Percentiles rank a stretch among this genome's conserved stretches.
Evolutionary conservation across 1,284 basidiomycete genomes (phyloP).

Genomic region (Tranzscheliella williamsii): DNA sequence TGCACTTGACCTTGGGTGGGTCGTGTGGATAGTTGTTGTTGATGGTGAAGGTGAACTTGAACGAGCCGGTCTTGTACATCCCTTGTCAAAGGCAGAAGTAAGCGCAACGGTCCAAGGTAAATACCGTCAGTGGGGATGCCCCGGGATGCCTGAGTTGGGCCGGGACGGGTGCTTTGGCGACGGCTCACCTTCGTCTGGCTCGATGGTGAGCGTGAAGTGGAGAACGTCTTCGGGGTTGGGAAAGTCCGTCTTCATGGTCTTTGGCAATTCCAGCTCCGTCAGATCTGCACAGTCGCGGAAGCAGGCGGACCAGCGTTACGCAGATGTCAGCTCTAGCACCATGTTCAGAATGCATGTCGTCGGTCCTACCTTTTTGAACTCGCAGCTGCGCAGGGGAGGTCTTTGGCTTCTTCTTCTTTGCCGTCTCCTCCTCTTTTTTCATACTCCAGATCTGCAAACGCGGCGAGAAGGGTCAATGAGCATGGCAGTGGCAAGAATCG

Average conservation of each 20-base stretch:
- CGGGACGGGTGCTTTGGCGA: too few species aligned
- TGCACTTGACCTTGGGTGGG: conserved; percentile 97
- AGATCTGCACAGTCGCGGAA: conserved; percentile 69
- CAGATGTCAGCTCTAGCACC: background rate
- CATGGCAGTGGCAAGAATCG: too few species aligned
- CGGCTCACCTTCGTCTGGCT: conserved; percentile 87
- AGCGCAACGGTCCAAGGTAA: too few species aligned
- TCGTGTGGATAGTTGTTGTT: conserved; percentile 99
- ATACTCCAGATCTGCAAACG: conserved; percentile 53
- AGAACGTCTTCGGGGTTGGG: conserved; percentile 88
- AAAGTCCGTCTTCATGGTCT: conserved; percentile 93
- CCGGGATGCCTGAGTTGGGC: too few species aligned
- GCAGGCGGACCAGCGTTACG: too few species aligned
- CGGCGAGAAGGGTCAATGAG: too few species aligned
- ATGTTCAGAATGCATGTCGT: background rate
- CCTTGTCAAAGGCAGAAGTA: too few species aligned
- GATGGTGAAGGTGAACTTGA: conserved; percentile 91
- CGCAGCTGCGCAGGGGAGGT: conserved; percentile 95
- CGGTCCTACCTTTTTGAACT: conserved; percentile 86
- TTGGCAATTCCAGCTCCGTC: conserved; percentile 92
- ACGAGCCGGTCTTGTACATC: conserved; percentile 95
- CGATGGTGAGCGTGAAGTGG: conserved; percentile 92
- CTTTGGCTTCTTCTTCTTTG: conserved; percentile 66
- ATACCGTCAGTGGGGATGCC: too few species aligned
- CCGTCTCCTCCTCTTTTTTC: conserved; percentile 58